phyloP scores from a whole-genome alignment of 2,329 filamentous ascomycete species.

The Cryphonectria naterciae region DNA sequence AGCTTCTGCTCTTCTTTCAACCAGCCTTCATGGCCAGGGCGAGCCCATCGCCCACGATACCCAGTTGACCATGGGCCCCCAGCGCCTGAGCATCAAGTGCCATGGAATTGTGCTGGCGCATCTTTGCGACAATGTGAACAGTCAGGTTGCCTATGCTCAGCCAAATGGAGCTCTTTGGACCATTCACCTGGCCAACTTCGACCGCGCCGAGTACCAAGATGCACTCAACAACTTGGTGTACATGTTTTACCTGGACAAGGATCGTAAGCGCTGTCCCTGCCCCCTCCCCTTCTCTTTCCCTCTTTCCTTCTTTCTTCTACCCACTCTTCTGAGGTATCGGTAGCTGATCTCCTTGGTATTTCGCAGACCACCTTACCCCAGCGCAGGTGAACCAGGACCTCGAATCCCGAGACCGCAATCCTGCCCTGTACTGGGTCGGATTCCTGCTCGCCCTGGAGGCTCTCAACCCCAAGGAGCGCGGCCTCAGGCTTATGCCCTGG shows the following conservation, averaged over 20 bases:
- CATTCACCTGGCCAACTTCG: neutral
- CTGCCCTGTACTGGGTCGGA: neutral
- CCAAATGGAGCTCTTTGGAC: neutral
- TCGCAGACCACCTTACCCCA: neutral
- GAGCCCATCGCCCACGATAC: too few relatives aligned
- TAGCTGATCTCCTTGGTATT: neutral
- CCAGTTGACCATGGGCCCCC: neutral
- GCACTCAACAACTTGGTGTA: too few relatives aligned
- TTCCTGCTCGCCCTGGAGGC: neutral
- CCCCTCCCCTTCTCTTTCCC: neutral
- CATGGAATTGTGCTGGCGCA: neutral
- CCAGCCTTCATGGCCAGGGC: neutral
- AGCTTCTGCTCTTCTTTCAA: neutral
- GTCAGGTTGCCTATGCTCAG: neutral
- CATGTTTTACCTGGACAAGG: neutral
- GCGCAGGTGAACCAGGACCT: too few relatives aligned
- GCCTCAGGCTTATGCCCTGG: neutral
- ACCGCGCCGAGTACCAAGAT: fast-evolving
- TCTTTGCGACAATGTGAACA: neutral
- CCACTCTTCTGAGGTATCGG: too few relatives aligned
- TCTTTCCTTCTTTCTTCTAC: neutral
- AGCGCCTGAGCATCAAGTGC: too few relatives aligned
- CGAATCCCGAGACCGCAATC: neutral
- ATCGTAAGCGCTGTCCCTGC: neutral
- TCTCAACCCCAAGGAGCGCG: neutral